A percentile compares a stretch with the other conserved stretches of the same genome.
Evolutionary conservation across 306 rosid genomes (phyloP).

Genomic region (Myrica gale): DNA sequence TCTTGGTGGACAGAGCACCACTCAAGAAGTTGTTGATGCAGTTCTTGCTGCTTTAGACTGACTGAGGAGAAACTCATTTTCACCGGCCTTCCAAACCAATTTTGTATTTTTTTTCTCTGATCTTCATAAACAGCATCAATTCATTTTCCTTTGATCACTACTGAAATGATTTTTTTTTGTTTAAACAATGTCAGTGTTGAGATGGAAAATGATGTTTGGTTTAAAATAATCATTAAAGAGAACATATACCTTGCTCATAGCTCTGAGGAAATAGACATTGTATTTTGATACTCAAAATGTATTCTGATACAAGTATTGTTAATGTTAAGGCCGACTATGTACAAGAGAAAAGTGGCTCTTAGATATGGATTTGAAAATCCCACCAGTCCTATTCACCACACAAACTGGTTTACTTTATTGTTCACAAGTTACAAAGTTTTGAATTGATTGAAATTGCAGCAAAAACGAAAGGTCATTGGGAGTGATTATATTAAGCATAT

Average conservation of each 20-base stretch:
- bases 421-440: too few relatives aligned
- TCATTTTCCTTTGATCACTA: not conserved
- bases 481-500: too few relatives aligned
- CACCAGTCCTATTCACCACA: too few relatives aligned
- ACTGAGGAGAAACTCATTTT: slow-evolving; percentile 17
- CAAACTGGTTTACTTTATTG: too few relatives aligned
- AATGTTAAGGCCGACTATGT: not conserved
- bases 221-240: not conserved
- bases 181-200: not conserved
- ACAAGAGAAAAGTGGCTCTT: too few relatives aligned
- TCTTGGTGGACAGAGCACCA: slow-evolving; percentile 80
- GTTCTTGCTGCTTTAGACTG: slow-evolving; percentile 64
- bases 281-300: not conserved
- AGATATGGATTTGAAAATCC: too few relatives aligned
- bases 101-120: not conserved
- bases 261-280: not conserved
- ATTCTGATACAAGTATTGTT: not conserved
- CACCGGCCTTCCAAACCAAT: not conserved
- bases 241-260: not conserved
- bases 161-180: not conserved
- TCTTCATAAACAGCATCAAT: not conserved
- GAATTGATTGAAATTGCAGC: too few relatives aligned
- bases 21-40: slow-evolving; percentile 84
- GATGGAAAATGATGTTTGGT: not conserved
- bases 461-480: too few relatives aligned